These are phyloP conservation scores for Talaromyces sp. DNA, from an alignment of 2,329 filamentous ascomycete genomes.

Conservation along the genomic window DNA sequence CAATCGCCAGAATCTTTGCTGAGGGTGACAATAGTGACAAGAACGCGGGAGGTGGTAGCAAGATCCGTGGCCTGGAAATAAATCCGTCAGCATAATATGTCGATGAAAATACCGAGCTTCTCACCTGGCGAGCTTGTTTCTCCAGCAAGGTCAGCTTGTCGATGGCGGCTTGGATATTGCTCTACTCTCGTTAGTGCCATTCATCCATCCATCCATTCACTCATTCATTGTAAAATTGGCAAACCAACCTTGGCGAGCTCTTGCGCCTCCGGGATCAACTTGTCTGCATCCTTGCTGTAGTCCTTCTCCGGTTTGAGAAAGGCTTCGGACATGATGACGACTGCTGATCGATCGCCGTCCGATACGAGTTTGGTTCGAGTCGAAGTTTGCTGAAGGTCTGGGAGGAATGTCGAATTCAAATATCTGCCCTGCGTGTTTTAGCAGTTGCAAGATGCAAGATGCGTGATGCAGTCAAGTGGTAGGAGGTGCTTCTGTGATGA, in stretches of 20 bases:
- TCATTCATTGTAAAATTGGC: not conserved
- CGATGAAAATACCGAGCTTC: slow-evolving; percentile 23
- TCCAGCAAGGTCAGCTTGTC: slow-evolving; percentile 89
- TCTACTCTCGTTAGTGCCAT: slow-evolving; percentile 21
- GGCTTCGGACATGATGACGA: slow-evolving; percentile 70
- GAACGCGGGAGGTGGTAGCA: slow-evolving; percentile 83
- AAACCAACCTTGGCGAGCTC: slow-evolving; percentile 72
- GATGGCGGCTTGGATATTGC: slow-evolving; percentile 77
- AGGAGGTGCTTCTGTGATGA: not conserved
- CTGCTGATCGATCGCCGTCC: slow-evolving; percentile 14
- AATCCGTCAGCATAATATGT: slow-evolving; percentile 16
- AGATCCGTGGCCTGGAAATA: slow-evolving; percentile 77
- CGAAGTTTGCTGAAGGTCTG: not conserved
- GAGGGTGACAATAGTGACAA: slow-evolving; percentile 86
- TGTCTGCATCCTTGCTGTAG: slow-evolving; percentile 93
- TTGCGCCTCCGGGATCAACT: slow-evolving; percentile 85
- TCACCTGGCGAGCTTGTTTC: slow-evolving; percentile 94
- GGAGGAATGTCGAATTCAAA: not conserved
- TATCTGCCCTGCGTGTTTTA: not conserved
- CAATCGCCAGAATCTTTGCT: slow-evolving; percentile 92
- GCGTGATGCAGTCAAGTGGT: not conserved
- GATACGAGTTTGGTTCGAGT: not conserved
- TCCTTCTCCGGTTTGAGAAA: slow-evolving; percentile 95
- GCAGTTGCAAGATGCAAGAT: not conserved
- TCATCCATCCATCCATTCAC: not conserved